Percentiles rank a stretch among this genome's conserved stretches.
These are phyloP conservation scores for Dimocarpus longan DNA, from an alignment of 345 rosid genomes.

Conservation along the genomic window DNA sequence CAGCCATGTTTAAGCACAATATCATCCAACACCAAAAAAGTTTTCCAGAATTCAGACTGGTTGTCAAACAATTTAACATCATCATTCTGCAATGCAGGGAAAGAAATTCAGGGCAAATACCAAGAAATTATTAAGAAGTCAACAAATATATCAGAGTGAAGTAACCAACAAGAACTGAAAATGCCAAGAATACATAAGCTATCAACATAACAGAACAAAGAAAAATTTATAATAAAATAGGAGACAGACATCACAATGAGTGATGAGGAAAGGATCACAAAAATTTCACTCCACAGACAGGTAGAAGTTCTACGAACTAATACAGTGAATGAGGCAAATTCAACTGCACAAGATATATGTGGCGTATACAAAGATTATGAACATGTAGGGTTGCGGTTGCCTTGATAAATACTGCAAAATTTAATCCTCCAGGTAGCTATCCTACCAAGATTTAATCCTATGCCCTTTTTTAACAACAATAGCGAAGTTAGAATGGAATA, in stretches of 20 bases:
- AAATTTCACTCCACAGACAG: background rate
- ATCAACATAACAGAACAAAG: background rate
- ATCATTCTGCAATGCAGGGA: constrained; percentile 62
- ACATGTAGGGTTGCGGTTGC: background rate
- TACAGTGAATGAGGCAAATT: background rate
- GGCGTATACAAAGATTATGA: background rate
- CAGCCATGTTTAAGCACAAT: constrained; percentile 49
- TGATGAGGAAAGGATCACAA: background rate
- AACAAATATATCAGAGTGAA: constrained; percentile 18
- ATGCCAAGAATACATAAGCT: background rate
- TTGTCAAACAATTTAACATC: constrained; percentile 64
- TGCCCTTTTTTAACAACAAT: background rate
- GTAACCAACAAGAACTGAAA: constrained; percentile 11
- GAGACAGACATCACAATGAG: background rate
- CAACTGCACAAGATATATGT: background rate
- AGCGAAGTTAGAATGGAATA: background rate
- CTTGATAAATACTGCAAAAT: no score
- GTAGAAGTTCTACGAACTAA: background rate
- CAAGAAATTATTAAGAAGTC: constrained; percentile 28
- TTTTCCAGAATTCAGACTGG: constrained; percentile 58
- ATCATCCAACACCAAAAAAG: constrained; percentile 47
- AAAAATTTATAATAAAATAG: background rate
- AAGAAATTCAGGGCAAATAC: constrained; percentile 30
- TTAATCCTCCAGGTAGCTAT: background rate
- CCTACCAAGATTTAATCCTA: background rate